A percentile compares a stretch with the other conserved stretches of the same genome.
phyloP scores from a whole-genome alignment of 345 rosid species.

The Orychophragmus violaceus region DNA sequence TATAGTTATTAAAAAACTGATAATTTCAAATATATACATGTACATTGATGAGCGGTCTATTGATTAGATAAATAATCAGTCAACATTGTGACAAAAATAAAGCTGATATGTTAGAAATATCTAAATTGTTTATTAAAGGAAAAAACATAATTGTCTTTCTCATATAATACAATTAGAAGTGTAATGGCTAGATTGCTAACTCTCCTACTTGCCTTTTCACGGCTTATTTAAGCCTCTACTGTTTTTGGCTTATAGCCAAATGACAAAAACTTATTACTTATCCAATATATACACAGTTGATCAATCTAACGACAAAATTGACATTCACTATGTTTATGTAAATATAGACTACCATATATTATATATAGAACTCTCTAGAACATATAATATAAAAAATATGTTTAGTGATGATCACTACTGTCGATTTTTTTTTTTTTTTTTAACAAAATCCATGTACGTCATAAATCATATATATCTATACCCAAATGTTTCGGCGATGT shows the following conservation, averaged over 20 bases:
- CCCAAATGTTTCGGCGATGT: too few relatives aligned
- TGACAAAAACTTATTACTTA: slow-evolving; percentile 4
- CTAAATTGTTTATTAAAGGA: too few relatives aligned
- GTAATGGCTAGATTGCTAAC: neutral
- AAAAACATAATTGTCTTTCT: neutral
- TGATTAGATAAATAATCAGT: too few relatives aligned
- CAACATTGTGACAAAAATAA: too few relatives aligned
- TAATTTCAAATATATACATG: too few relatives aligned
- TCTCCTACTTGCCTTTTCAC: slow-evolving; percentile 22
- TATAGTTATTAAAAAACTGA: too few relatives aligned
- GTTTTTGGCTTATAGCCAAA: neutral
- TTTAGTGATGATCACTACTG: neutral
- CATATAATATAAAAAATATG: neutral
- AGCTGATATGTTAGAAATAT: too few relatives aligned
- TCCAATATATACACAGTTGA: too few relatives aligned
- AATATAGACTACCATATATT: neutral
- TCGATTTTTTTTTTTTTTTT: neutral
- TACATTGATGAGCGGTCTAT: too few relatives aligned
- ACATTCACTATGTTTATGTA: neutral
- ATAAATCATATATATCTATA: slow-evolving; percentile 1
- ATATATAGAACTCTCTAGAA: too few relatives aligned
- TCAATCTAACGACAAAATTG: slow-evolving; percentile 3
- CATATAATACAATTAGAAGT: slow-evolving; percentile 1
- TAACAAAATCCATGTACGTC: neutral
- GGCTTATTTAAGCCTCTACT: neutral